These are phyloP conservation scores for Umbelopsis ramanniana DNA, from an alignment of 192 early-diverging fungal species.

Conservation along the genomic window DNA sequence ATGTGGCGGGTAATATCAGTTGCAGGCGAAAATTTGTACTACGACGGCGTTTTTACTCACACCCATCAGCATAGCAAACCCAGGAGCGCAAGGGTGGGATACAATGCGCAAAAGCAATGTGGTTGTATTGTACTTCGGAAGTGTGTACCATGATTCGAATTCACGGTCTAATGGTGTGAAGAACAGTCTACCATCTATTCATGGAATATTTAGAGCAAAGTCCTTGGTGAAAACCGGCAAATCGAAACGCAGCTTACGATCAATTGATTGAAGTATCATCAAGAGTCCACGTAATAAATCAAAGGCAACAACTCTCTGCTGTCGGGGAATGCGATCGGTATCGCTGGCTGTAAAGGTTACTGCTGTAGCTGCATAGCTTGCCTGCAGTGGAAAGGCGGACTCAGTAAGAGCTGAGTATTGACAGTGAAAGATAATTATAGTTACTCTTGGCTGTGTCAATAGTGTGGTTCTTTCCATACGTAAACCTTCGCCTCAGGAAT, in stretches of 20 bases:
- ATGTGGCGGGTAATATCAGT: not conserved
- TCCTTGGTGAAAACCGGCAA: not conserved
- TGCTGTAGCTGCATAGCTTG: not conserved
- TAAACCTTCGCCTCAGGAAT: no score
- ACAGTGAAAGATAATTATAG: no score
- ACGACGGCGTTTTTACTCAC: not conserved
- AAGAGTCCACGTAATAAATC: constrained; percentile 13
- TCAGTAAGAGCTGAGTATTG: no score
- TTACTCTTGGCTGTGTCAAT: no score
- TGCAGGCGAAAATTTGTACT: not conserved
- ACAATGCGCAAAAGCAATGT: not conserved
- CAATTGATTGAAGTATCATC: constrained; percentile 17
- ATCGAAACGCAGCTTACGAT: not conserved
- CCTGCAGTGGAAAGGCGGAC: not conserved
- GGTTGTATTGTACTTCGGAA: not conserved
- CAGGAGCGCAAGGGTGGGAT: constrained; percentile 10
- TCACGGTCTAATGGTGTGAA: not conserved
- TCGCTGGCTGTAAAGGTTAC: not conserved
- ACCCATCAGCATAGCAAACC: not conserved
- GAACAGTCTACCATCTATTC: not conserved
- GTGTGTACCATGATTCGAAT: not conserved
- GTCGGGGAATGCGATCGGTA: not conserved
- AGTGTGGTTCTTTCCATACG: no score
- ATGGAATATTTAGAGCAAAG: not conserved
- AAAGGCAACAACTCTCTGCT: constrained; percentile 8